Evolutionary conservation across 805 yeast genomes (phyloP).

Genomic region (Wickerhamomyces sydowiorum): DNA sequence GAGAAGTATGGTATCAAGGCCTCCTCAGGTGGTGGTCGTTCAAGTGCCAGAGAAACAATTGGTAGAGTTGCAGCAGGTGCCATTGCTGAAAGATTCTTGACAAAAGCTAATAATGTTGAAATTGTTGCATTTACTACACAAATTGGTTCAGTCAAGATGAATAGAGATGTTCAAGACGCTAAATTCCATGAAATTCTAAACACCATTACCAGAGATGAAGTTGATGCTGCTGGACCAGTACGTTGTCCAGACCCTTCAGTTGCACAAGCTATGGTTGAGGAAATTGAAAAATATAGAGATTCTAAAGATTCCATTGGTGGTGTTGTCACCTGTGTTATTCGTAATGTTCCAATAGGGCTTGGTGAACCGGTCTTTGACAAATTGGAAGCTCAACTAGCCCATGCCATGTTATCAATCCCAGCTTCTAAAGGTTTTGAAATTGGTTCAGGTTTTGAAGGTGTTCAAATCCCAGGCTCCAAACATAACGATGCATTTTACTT

Average conservation of each 20-base stretch:
- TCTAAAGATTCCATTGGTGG: conserved; percentile 94
- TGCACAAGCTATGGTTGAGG: conserved; percentile 75
- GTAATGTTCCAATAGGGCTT: conserved; percentile 91
- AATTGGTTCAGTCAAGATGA: conserved; percentile 76
- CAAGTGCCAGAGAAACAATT: conserved; percentile 95
- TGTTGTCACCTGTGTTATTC: conserved; percentile 92
- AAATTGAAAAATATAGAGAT: conserved; percentile 83
- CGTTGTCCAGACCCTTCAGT: conserved; percentile 83
- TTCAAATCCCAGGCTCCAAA: conserved; percentile 82
- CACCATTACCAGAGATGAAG: conserved; percentile 80
- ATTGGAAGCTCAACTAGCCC: conserved; percentile 91
- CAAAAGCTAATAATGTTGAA: conserved; percentile 74
- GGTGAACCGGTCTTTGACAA: conserved; percentile 99
- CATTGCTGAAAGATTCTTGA: conserved; percentile 87
- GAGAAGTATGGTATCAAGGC: conserved; percentile 90
- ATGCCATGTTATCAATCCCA: conserved; percentile 96
- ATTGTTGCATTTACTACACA: conserved; percentile 96
- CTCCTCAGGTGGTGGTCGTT: conserved; percentile 95
- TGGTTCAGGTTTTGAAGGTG: conserved; percentile 94
- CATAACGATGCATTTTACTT: conserved; percentile 85
- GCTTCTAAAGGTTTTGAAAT: conserved; percentile 98
- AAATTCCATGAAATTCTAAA: conserved; percentile 62
- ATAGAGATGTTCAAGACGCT: conserved; percentile 61
- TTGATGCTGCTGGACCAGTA: conserved; percentile 83
- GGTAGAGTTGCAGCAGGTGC: conserved; percentile 99